Percentiles rank a stretch among this genome's conserved stretches.
Conservation (phyloP, 148 eudicot species). For the Amaranthus hypochondriacus region DNA sequence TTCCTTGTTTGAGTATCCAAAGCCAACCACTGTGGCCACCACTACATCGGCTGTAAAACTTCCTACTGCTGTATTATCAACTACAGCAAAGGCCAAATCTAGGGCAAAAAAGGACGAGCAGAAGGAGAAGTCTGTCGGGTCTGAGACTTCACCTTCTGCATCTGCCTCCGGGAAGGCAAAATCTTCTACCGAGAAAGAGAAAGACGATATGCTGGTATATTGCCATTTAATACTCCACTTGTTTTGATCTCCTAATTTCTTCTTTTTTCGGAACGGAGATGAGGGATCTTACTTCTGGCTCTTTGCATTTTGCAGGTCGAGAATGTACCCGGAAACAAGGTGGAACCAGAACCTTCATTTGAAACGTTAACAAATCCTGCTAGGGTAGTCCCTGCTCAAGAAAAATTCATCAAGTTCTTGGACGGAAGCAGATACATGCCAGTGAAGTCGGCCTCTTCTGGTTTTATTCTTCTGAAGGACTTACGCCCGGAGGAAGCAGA, state of each 20-base stretch:
- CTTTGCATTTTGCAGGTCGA: constrained; percentile 34
- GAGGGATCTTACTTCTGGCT: constrained; percentile 14
- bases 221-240: background rate
- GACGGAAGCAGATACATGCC: constrained; percentile 89
- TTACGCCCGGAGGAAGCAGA: constrained; percentile 77
- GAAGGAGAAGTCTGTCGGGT: constrained; percentile 55
- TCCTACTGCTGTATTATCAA: constrained; percentile 87
- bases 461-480: constrained; percentile 81
- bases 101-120: constrained; percentile 92
- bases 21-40: constrained; percentile 77
- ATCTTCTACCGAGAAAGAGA: constrained; percentile 60
- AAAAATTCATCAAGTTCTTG: constrained; percentile 72
- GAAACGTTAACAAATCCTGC: constrained; percentile 86
- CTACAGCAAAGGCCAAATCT: constrained; percentile 75
- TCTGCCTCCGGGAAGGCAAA: constrained; percentile 61
- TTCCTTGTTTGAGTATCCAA: constrained; percentile 94
- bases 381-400: constrained; percentile 87
- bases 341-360: constrained; percentile 74
- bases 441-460: constrained; percentile 76
- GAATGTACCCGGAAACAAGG: constrained; percentile 62
- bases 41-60: constrained; percentile 77
- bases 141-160: constrained; percentile 39
- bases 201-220: constrained; percentile 76
- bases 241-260: background rate
- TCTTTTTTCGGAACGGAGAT: background rate